A percentile compares a stretch with the other conserved stretches of the same genome.
phyloP scores from a whole-genome alignment of 768 basidiomycete species.

The Cytidiella melzeri region DNA sequence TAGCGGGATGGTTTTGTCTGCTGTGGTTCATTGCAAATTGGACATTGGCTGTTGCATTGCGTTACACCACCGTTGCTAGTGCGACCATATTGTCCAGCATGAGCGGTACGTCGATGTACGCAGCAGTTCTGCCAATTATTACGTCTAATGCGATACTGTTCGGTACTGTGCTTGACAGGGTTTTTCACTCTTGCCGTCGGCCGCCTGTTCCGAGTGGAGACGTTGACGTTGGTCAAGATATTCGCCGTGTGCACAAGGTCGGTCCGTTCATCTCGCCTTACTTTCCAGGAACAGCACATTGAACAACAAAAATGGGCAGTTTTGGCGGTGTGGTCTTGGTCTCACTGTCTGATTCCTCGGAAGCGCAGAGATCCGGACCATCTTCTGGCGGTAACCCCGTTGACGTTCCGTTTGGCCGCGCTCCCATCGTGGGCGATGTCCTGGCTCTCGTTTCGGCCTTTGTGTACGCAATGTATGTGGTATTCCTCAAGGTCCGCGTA shows the following conservation, averaged over 20 bases:
- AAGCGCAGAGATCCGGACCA: constrained; percentile 13
- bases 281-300: neutral
- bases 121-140: neutral
- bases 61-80: constrained; percentile 90
- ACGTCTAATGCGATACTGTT: too few relatives aligned
- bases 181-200: constrained; percentile 92
- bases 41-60: constrained; percentile 77
- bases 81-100: constrained; percentile 85
- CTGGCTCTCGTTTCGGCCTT: constrained; percentile 84
- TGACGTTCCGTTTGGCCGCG: constrained; percentile 1
- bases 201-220: constrained; percentile 75
- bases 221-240: constrained; percentile 64
- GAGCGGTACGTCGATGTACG: constrained; percentile 57
- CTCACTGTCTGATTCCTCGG: constrained; percentile 75
- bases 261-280: constrained; percentile 9
- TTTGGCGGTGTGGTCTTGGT: constrained; percentile 83
- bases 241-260: constrained; percentile 77
- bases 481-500: constrained; percentile 83
- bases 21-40: constrained; percentile 97
- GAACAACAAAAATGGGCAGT: constrained; percentile 31
- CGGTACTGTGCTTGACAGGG: constrained; percentile 41
- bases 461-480: constrained; percentile 85
- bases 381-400: neutral
- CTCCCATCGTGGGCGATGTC: constrained; percentile 66
- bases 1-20: constrained; percentile 78